Conservation (phyloP, 441 rosid species). For the Gossypium lobatum region DNA sequence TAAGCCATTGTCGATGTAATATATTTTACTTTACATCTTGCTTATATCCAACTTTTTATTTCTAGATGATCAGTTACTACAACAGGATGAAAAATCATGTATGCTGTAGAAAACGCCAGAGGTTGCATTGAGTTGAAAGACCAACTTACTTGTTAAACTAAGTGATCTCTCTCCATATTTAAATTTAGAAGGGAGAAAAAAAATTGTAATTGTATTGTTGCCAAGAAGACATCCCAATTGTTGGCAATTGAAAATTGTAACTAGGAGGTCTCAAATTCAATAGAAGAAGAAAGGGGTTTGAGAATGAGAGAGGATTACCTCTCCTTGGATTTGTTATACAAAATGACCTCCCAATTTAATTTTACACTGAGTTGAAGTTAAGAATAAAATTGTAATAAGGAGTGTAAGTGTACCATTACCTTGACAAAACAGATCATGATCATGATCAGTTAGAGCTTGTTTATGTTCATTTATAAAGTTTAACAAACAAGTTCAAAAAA, state of each 20-base stretch:
- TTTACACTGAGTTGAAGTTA: neutral
- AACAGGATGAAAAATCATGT: neutral
- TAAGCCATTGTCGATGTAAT: slow-evolving; percentile 12
- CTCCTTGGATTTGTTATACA: slow-evolving; percentile 6
- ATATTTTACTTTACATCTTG: slow-evolving; percentile 2
- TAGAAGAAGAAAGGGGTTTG: neutral
- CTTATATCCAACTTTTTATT: neutral
- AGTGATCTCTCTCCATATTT: neutral
- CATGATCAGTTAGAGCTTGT: neutral
- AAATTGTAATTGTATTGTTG: neutral
- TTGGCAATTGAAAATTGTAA: neutral
- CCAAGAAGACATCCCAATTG: neutral
- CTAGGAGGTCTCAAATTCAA: neutral
- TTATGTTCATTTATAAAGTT: neutral
- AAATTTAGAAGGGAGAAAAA: neutral
- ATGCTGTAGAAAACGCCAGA: neutral
- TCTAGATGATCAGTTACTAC: neutral
- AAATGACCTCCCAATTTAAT: slow-evolving; percentile 1
- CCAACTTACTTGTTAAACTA: neutral
- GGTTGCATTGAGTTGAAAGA: neutral
- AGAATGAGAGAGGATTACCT: neutral
- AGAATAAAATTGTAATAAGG: neutral
- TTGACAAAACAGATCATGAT: neutral
- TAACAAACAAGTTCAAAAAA: slow-evolving; percentile 6
- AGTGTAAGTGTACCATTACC: neutral